These are phyloP conservation scores for Gremmenia infestans DNA, from an alignment of 2,329 filamentous ascomycete species.

Conservation along the genomic window DNA sequence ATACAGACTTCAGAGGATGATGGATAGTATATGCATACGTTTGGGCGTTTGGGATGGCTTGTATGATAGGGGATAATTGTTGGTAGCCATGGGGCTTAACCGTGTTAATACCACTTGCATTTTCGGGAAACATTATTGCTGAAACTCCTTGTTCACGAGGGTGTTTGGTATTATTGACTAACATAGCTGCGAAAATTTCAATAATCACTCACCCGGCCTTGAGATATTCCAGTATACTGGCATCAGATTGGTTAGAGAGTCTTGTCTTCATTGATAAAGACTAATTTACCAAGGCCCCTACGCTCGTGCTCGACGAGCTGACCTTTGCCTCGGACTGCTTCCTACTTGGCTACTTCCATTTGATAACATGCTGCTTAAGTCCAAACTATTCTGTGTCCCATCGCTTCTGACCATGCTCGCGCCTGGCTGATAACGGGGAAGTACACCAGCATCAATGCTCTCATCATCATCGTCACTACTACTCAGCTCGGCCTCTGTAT, in stretches of 20 bases:
- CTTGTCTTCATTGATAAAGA: too few species aligned
- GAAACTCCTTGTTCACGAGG: too few species aligned
- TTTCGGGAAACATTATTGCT: background rate
- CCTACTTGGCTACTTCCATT: conserved; percentile 25
- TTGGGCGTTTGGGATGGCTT: conserved; percentile 1
- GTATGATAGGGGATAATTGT: conserved; percentile 11
- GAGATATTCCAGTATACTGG: background rate
- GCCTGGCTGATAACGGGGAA: conserved; percentile 14
- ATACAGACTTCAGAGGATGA: background rate
- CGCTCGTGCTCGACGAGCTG: background rate
- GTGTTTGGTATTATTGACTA: too few species aligned
- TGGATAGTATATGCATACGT: conserved; percentile 3
- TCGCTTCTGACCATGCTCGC: conserved; percentile 32
- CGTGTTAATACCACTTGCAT: conserved; percentile 10
- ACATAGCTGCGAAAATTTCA: background rate
- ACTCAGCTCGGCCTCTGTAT: conserved; percentile 61
- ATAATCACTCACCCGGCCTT: too few species aligned
- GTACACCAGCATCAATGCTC: conserved; percentile 35
- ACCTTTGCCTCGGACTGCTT: conserved; percentile 24
- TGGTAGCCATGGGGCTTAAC: conserved; percentile 1
- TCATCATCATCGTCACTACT: conserved; percentile 43
- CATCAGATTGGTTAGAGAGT: background rate
- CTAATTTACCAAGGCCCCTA: background rate
- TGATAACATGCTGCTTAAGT: conserved; percentile 26
- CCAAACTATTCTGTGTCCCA: conserved; percentile 32